Base-by-base conservation (phyloP, 768 basidiomycete genomes). In the Tephrocybe sp. region DNA sequence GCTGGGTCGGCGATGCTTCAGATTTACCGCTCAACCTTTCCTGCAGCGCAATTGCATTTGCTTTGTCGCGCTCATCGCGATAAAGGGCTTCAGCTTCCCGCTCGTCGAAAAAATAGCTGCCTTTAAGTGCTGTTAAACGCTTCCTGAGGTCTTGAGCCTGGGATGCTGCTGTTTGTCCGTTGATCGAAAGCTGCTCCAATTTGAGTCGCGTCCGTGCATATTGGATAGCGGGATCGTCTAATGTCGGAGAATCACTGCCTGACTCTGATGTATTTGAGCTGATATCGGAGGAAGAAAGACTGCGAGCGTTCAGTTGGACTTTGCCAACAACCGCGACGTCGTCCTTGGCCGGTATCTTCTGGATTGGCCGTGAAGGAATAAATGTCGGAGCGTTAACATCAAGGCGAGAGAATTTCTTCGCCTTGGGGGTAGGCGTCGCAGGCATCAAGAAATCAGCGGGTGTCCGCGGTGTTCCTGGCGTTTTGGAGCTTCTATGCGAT, bases 61-160 rank as follows among this genome's bases (percentile, higher is more conserved):
- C 71, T 57, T 79, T 80, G 37, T 78, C 68, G 24, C 80, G 78
- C 61, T 85, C 80, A 15, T 68, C 66, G 24, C 66, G 72, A 65
- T 85, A 90, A 20, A 74, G 63, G 4, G 67, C 72, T 58, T 86
- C 76, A 1, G 88, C 89, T 54, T 88, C 85, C 48, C 69, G 72
- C 58, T 81, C 75, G 50, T 88, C 76, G 61, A 93, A 93, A 50
- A 90, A 79, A 58, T 90, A 90, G 63, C 86, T 72, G 20, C 71
- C 68, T 60, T 78, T 77, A 21, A 83, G 62, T 20, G 61, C 65
- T 38, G 70, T 63, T 34, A 90, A 65, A 34, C 72, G 79, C 42
- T 68, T 60, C 9, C 73, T 76, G 32, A 88, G 63, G 23, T 69
- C 62, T 49, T 65, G 68, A 11, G 73, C 57, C 23, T 68, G 60